Percentiles rank a stretch among this genome's conserved stretches.
These are phyloP conservation scores for Penicillium samsonianum DNA, from an alignment of 495 filamentous ascomycete genomes.

Conservation along the genomic window DNA sequence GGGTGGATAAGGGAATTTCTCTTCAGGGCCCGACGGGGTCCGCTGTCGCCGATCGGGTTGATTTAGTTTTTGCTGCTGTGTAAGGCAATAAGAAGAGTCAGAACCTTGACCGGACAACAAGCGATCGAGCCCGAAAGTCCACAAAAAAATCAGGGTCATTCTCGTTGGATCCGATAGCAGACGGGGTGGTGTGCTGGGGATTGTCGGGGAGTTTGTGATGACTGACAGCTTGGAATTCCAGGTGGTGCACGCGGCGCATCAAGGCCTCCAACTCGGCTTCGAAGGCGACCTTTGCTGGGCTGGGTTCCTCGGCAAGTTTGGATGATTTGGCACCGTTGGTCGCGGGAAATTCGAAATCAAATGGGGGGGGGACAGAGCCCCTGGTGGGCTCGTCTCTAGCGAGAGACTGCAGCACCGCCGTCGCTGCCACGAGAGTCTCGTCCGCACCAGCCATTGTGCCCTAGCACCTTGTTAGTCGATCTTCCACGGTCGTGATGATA, in stretches of 20 bases:
- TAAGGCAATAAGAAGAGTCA: constrained; percentile 30
- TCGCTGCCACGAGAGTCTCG: constrained; percentile 61
- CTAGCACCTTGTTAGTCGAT: constrained; percentile 13
- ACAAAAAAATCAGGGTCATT: constrained; percentile 32
- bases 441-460: constrained; percentile 60
- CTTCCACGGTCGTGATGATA: too few relatives aligned
- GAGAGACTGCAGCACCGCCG: constrained; percentile 63
- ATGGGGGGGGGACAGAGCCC: constrained; percentile 41
- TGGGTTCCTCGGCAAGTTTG: constrained; percentile 63
- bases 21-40: constrained; percentile 21
- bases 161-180: constrained; percentile 53
- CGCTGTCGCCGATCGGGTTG: constrained; percentile 21
- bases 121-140: constrained; percentile 44
- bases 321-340: constrained; percentile 48
- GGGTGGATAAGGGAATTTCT: constrained; percentile 21
- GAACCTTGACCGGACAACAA: constrained; percentile 41
- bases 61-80: constrained; percentile 40
- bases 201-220: constrained; percentile 38
- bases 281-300: constrained; percentile 63
- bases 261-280: constrained; percentile 72
- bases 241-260: constrained; percentile 62
- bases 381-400: constrained; percentile 50
- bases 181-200: constrained; percentile 55
- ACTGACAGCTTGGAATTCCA: constrained; percentile 67
- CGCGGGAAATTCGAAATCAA: constrained; percentile 38